phyloP scores from a whole-genome alignment of 2,329 filamentous ascomycete genomes.

The Bipolaris cookei region DNA sequence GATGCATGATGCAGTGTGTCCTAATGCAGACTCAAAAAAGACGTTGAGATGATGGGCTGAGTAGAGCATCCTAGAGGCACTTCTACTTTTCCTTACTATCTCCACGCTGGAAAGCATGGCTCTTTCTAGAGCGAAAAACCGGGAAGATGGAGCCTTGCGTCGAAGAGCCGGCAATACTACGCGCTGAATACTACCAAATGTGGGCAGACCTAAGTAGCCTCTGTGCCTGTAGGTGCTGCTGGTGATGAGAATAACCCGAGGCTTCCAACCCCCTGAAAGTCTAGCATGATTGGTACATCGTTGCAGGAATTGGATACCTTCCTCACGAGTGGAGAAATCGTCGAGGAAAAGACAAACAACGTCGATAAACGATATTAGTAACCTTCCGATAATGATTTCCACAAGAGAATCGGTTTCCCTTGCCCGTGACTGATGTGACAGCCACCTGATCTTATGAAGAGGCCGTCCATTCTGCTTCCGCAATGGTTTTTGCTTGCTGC shows the following conservation, averaged over 20 bases:
- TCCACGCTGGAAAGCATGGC: no score
- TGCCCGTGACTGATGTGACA: not conserved
- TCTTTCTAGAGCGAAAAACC: no score
- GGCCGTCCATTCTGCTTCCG: not conserved
- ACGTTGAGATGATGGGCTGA: conserved; percentile 15
- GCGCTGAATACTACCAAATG: conserved; percentile 2
- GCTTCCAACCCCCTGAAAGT: conserved; percentile 3
- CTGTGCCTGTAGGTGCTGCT: conserved; percentile 5
- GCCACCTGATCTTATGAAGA: conserved; percentile 13
- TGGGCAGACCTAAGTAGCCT: not conserved
- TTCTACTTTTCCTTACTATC: conserved; percentile 13
- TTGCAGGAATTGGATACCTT: conserved; percentile 12
- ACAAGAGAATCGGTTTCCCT: conserved; percentile 6
- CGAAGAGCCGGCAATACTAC: not conserved
- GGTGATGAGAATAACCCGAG: conserved; percentile 15
- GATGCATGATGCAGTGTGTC: conserved; percentile 3
- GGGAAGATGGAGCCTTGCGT: no score
- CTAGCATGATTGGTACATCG: conserved; percentile 6
- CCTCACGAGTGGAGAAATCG: conserved; percentile 14
- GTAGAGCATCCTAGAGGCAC: conserved; percentile 13
- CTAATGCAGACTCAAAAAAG: conserved; percentile 17
- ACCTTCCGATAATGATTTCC: conserved; percentile 11
- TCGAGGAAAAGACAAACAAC: conserved; percentile 25
- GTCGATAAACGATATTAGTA: conserved; percentile 19
- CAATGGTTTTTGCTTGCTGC: conserved; percentile 1